These are phyloP conservation scores for Alnus glutinosa DNA, from an alignment of 306 rosid species.

Conservation along the genomic window DNA sequence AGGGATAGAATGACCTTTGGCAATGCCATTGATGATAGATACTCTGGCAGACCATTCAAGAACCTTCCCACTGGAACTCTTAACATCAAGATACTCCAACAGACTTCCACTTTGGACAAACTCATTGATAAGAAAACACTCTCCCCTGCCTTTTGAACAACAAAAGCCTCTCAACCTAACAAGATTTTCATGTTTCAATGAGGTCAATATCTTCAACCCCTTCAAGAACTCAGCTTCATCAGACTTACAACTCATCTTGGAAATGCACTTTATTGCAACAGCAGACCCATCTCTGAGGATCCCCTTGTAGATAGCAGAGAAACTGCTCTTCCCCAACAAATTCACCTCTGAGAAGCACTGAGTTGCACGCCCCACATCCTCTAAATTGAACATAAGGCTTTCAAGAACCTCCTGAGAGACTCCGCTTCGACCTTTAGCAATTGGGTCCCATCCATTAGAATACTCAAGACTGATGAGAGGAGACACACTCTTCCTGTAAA, in stretches of 20 bases:
- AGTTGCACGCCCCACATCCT: slow-evolving; percentile 55
- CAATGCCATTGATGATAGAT: slow-evolving; percentile 68
- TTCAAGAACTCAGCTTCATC: slow-evolving; percentile 76
- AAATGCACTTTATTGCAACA: slow-evolving; percentile 68
- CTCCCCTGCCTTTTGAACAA: slow-evolving; percentile 76
- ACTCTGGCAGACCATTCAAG: slow-evolving; percentile 86
- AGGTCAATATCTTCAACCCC: slow-evolving; percentile 70
- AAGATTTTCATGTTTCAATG: slow-evolving; percentile 72
- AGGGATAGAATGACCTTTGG: slow-evolving; percentile 62
- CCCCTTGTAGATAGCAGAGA: slow-evolving; percentile 64
- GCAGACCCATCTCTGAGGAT: slow-evolving; percentile 68
- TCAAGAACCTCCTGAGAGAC: slow-evolving; percentile 52
- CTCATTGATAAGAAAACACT: slow-evolving; percentile 78
- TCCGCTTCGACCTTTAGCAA: slow-evolving; percentile 47
- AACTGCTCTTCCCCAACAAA: slow-evolving; percentile 56
- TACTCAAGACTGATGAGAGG: slow-evolving; percentile 58
- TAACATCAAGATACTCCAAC: slow-evolving; percentile 57
- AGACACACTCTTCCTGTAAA: slow-evolving; percentile 37
- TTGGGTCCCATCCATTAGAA: slow-evolving; percentile 57
- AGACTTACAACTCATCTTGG: slow-evolving; percentile 81
- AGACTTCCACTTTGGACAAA: slow-evolving; percentile 63
- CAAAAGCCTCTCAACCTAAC: slow-evolving; percentile 89
- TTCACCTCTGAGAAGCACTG: slow-evolving; percentile 55
- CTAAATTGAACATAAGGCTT: slow-evolving; percentile 49
- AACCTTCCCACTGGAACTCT: slow-evolving; percentile 37